These are phyloP conservation scores for Artemisia argyi DNA, from an alignment of 129 eudicot genomes.

Conservation along the genomic window DNA sequence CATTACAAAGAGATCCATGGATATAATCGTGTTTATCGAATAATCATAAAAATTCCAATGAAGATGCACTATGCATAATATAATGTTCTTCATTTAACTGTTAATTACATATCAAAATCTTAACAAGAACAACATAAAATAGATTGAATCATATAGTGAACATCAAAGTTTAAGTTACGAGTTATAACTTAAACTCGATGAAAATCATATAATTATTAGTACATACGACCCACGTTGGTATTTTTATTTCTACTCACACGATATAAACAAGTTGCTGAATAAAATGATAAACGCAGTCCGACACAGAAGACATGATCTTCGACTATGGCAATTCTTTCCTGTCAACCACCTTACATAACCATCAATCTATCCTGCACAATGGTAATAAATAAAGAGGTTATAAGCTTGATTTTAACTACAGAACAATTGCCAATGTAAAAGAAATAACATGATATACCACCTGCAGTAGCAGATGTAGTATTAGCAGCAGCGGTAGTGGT, in stretches of 20 bases:
- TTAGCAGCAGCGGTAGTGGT: not conserved
- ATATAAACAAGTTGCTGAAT: not conserved
- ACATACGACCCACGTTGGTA: not conserved
- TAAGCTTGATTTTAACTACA: not conserved
- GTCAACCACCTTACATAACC: slow-evolving; percentile 13
- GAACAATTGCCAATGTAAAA: not conserved
- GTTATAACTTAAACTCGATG: no score
- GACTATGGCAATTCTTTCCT: not conserved
- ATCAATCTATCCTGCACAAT: slow-evolving; percentile 22
- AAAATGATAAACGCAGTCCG: not conserved
- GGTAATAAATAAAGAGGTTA: not conserved
- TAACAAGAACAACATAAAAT: no score
- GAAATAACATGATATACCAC: not conserved
- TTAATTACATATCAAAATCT: no score
- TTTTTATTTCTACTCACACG: not conserved
- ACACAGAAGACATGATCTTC: not conserved
- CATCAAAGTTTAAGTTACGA: no score
- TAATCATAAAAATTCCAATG: no score
- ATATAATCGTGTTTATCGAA: no score
- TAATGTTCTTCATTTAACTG: no score
- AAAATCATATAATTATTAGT: no score
- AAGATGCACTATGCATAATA: no score
- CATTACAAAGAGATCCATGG: no score
- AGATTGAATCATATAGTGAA: no score
- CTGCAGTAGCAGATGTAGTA: slow-evolving; percentile 15